Conservation (phyloP, 1,139 yeast genomes). For the Blastobotrys ciferrii region DNA sequence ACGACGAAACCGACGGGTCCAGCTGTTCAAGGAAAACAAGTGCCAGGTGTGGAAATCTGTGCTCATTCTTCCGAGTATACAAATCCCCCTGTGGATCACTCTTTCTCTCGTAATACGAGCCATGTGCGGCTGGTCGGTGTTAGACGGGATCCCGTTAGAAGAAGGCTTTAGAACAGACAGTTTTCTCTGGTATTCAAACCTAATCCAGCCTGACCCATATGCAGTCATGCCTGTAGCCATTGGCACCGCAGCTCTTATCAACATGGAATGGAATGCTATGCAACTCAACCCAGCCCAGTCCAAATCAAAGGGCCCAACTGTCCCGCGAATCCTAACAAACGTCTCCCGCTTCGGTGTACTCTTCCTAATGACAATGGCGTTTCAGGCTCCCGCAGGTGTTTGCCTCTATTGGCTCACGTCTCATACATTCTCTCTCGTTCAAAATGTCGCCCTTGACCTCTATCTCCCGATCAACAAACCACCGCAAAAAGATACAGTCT, state of each 20-base stretch:
- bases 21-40: slow-evolving; percentile 58
- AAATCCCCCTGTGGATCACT: slow-evolving; percentile 84
- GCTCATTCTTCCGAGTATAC: slow-evolving; percentile 65
- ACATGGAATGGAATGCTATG: slow-evolving; percentile 73
- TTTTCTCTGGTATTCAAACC: slow-evolving; percentile 56
- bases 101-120: slow-evolving; percentile 75
- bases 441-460: slow-evolving; percentile 70
- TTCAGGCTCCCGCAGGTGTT: slow-evolving; percentile 83
- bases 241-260: slow-evolving; percentile 68
- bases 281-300: slow-evolving; percentile 46
- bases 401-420: slow-evolving; percentile 86
- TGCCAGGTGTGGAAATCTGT: slow-evolving; percentile 83
- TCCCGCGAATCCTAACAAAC: slow-evolving; percentile 56
- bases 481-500: slow-evolving; percentile 14
- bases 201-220: slow-evolving; percentile 60
- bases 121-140: slow-evolving; percentile 64
- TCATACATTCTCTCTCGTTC: slow-evolving; percentile 68
- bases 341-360: slow-evolving; percentile 65
- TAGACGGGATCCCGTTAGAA: slow-evolving; percentile 50
- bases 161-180: slow-evolving; percentile 55
- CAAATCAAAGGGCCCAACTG: slow-evolving; percentile 32
- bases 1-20: slow-evolving; percentile 67
- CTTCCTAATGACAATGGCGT: slow-evolving; percentile 76
- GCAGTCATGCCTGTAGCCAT: slow-evolving; percentile 66
- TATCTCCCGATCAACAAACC: slow-evolving; percentile 48